phyloP scores from a whole-genome alignment of 495 filamentous ascomycete species.

The Xylaria telfairii region DNA sequence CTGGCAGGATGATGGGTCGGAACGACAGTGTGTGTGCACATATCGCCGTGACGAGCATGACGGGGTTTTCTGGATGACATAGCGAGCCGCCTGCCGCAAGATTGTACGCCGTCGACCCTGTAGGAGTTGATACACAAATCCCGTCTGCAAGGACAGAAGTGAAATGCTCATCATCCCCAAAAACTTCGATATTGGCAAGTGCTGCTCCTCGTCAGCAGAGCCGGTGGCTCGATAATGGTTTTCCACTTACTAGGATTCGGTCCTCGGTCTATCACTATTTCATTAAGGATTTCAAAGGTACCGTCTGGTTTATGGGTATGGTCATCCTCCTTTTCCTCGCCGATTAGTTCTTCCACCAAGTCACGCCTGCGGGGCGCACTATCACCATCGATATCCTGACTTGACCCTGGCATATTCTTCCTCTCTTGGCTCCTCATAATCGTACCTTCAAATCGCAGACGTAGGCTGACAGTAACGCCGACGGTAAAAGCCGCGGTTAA shows the following conservation, averaged over 20 bases:
- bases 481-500: conserved; percentile 76
- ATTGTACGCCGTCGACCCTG: conserved; percentile 95
- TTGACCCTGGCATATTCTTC: conserved; percentile 39
- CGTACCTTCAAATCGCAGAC: conserved; percentile 91
- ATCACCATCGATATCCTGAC: conserved; percentile 40
- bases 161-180: conserved; percentile 95
- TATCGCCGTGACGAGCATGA: conserved; percentile 94
- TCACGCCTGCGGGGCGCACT: conserved; percentile 54
- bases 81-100: conserved; percentile 94
- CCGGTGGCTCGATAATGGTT: not conserved
- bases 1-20: conserved; percentile 91
- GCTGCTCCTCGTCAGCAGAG: conserved; percentile 50
- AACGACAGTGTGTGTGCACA: conserved; percentile 96
- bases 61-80: conserved; percentile 95
- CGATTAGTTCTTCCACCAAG: conserved; percentile 88
- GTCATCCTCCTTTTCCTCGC: conserved; percentile 79
- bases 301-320: conserved; percentile 81
- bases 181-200: conserved; percentile 87
- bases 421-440: conserved; percentile 78
- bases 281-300: conserved; percentile 89
- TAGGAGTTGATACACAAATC: conserved; percentile 88
- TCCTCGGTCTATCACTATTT: conserved; percentile 87
- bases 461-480: conserved; percentile 85
- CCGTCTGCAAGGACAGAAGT: conserved; percentile 87
- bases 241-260: conserved; percentile 79